Evolutionary conservation across 2,329 filamentous ascomycete species (phyloP).

Genomic region (Eutypa lata): DNA sequence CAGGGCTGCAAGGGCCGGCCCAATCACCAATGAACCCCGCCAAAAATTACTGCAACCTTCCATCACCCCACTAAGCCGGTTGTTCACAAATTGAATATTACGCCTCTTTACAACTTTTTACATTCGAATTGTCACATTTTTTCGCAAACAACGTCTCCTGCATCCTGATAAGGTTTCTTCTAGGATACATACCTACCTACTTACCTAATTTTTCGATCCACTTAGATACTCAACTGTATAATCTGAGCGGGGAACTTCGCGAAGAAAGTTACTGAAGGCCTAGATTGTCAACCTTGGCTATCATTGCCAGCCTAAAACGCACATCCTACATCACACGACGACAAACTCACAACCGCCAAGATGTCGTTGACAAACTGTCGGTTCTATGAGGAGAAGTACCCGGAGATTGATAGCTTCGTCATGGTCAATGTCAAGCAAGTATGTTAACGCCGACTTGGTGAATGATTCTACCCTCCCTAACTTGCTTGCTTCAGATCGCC

Average conservation of each 20-base stretch:
- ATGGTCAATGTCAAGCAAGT: constrained; percentile 99
- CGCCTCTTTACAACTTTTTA: too few species aligned
- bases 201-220: too few species aligned
- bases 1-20: neutral
- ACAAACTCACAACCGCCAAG: constrained; percentile 53
- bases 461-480: constrained; percentile 12
- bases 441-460: constrained; percentile 7
- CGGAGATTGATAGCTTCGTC: constrained; percentile 98
- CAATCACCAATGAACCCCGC: constrained; percentile 10
- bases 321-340: constrained; percentile 17
- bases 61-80: constrained; percentile 2
- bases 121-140: too few species aligned
- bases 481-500: constrained; percentile 65
- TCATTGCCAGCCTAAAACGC: neutral
- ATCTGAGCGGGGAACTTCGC: too few species aligned
- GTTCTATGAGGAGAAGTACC: constrained; percentile 97
- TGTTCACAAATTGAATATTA: too few species aligned
- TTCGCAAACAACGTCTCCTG: too few species aligned
- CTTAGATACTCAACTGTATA: too few species aligned
- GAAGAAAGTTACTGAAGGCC: too few species aligned
- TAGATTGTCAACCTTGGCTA: too few species aligned
- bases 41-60: constrained; percentile 17
- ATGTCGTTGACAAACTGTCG: constrained; percentile 97
- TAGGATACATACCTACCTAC: too few species aligned
- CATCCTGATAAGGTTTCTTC: too few species aligned